Evolutionary conservation across 768 basidiomycete species (phyloP), one percentile per base, ranked within the genome.

Genomic region (Solioccasus polychromus): DNA sequence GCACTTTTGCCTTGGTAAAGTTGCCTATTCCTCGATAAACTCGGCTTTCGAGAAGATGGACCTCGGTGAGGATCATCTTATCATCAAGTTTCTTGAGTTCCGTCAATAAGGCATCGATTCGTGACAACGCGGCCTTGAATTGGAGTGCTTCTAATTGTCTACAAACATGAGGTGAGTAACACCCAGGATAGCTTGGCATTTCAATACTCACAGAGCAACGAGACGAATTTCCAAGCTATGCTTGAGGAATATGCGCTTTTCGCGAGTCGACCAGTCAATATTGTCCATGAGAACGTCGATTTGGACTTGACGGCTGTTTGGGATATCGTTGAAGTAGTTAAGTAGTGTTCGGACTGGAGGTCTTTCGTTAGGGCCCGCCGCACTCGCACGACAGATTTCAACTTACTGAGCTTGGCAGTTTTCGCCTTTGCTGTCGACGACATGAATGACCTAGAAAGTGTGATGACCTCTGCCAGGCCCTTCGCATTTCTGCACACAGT

Each of bases 41-140:
- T 35, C 92, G 72, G 46, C 89, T 90, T 68, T 99, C 95, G 30
- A 98, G 78, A 8, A 99, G 77, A 58, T 95, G 93, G 0, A 98
- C 93, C 63, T 98, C 95, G 3, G 94, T 97, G 24, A 99, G 76
- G 50, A 98, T 89, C 80, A 95, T 87, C 74, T 98, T 98, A 71
- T 98, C 96, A 64, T 99, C 95, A 22, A 99, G 72, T 20, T 85
- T 80, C 68, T 89, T 92, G 17, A 99, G 79, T 66, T 98, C 96
- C 2, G 85, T 85, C 26, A 98, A 75, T n/a, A 99, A 79, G 0
- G 75, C 73, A 49, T 94, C 92, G 51, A 97, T 93, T 39, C 92
- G 77, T 0, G 77, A 58, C 12, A 97, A 75, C 0, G 95, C 92
- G 0, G 81, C 76, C 56, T 87, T 83, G 73, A 81, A 89, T 55